Base-by-base conservation (phyloP, 2,329 filamentous ascomycete genomes). In the Trichoderma sp. region DNA sequence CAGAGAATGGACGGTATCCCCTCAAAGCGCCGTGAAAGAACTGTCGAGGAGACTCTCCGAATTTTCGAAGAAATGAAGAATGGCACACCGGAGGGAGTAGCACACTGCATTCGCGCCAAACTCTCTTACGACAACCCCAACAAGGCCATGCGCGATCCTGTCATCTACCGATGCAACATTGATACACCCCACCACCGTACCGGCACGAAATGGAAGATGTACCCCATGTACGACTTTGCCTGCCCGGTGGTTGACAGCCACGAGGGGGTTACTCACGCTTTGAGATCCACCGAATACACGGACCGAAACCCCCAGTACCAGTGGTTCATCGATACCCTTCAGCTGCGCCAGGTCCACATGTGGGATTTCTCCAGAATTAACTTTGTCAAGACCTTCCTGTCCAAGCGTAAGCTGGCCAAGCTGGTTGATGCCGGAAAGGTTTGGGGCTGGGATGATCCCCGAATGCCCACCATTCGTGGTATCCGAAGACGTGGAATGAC, bases 51-150 rank as follows among this genome's bases (percentile, higher is more conserved):
- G 81, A 97, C 90, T 76, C 82, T 99, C 75, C 88, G 89, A 65
- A 92, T 91, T 74, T 96, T 97, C 74, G 91, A 94, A 76, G 92
- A 96, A 84, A 99, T 99, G 96, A 97, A 94, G 85, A 86, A 87
- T 68, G 94, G 91, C 56, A 91, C 89, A 3, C 87, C 91, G 60
- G 90, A 94, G 79, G 96, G 96, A 70, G 82, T 89, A 60, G 89
- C 87, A 77, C 94, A 95, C 89, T 97, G 93, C 82, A 96, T 99
- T 73, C 92, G 96, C 71, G 96, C 96, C 70, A 97, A 96, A 85
- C 92, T 98, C 75, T 95, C 93, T 1, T 88, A 92, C 74, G 92
- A 97, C 80, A 92, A 96, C 82, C 92, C 92, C 73, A 98, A 99
- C 85, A 97, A 97, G 82, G 93, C 96, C 65, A 90, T 98, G 88